Conservation (phyloP, 2,329 filamentous ascomycete genomes). For the Aureobasidium namibiae region DNA sequence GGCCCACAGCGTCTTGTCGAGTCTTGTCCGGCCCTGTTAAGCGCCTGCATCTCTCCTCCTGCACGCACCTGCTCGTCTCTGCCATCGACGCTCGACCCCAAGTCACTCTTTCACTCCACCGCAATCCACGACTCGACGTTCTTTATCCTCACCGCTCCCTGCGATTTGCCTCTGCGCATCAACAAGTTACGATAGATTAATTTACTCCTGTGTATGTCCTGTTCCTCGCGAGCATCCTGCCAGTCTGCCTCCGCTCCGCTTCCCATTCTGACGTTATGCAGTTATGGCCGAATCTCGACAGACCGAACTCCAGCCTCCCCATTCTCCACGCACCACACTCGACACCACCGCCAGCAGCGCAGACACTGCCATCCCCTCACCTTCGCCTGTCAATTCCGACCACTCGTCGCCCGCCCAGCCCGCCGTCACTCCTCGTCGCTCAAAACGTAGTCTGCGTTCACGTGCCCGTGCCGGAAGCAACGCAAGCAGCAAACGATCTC, state of each 20-base stretch:
- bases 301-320: background rate
- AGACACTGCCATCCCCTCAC: background rate
- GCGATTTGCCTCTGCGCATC: background rate
- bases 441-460: slow-evolving; percentile 35
- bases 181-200: slow-evolving; percentile 1
- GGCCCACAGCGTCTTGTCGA: background rate
- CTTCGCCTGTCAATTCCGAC: background rate
- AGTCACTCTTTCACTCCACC: slow-evolving; percentile 8
- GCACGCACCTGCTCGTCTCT: background rate
- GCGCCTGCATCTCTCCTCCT: slow-evolving; percentile 11
- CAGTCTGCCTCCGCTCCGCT: background rate
- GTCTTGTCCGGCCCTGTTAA: slow-evolving; percentile 3
- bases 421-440: slow-evolving; percentile 11
- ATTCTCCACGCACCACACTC: background rate
- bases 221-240: background rate
- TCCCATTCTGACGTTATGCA: slow-evolving; percentile 9
- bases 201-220: slow-evolving; percentile 10
- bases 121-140: slow-evolving; percentile 3
- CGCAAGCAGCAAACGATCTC: slow-evolving; percentile 38
- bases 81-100: slow-evolving; percentile 2
- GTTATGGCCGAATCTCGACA: slow-evolving; percentile 12
- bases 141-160: background rate
- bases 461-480: slow-evolving; percentile 34
- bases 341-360: slow-evolving; percentile 2
- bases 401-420: background rate